Base-by-base conservation (phyloP, 2,329 filamentous ascomycete species). In the Talaromyces sp. region DNA sequence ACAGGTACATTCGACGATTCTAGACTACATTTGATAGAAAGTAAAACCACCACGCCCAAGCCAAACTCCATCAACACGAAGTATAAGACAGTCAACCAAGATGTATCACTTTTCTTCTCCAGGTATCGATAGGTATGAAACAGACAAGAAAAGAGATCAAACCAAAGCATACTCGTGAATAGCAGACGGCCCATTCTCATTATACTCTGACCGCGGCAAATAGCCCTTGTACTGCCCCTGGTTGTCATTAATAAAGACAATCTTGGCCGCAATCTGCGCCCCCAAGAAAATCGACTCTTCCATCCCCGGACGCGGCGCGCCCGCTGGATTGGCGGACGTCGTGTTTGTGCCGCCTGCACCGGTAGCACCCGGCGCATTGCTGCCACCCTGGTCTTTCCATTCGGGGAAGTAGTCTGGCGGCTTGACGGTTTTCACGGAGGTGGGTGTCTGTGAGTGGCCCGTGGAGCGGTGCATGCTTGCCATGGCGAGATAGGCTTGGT, bases 231-330 rank as follows among this genome's bases (percentile, higher is more conserved):
- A 87, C 56, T 84, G 76, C 5, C 88, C 88, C 45, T 65, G 64
- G 69, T 88, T 86, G 72, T 91, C 89, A 3, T 87, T 82, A 10
- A 90, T 85, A 74, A 91, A 91, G 58, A 91, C 78, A 24, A 91
- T 87, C 77, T 90, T 90, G 2, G 91, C 92, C 1, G 91, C 92
- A 37, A 97, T 90, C 78, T 96, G 92, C 2, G 92, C 91, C 11
- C 93, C 93, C 7, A 97, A 81, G 78, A 97, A 97, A 73, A 88
- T 87, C 58, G 90, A 87, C 78, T 97, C 93, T 73, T 97, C 93
- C 72, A 85, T 86, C 1, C 87, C 87, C 4, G 71, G 70, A 10
- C 69, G 68, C 24, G 68, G 70, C 10, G 74, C 68, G 2, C 72
- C 86, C 85, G 64, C 86, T 83, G 68, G 68, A 33, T 71, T 70